Evolutionary conservation across 306 rosid species (phyloP).

Genomic region (Casuarina cunninghamiana): DNA sequence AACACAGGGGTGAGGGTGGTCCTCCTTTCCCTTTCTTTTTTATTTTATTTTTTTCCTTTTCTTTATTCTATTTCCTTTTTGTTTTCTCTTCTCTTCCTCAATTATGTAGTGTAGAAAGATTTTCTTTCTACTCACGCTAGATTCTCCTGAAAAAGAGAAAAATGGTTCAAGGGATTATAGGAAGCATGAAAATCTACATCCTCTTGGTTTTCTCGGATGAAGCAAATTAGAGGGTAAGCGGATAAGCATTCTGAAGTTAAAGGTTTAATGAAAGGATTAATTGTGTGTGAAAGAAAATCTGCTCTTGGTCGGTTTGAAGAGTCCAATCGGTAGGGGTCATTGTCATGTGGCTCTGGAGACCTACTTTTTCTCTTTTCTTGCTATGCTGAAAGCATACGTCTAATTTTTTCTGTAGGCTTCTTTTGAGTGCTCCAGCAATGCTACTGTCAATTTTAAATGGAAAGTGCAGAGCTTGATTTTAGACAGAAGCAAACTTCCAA

Average conservation of each 20-base stretch:
- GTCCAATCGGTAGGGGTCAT: not conserved
- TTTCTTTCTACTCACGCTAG: not conserved
- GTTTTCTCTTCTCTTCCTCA: not conserved
- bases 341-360: not conserved
- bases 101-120: not conserved
- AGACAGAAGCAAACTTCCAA: no score
- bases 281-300: not conserved
- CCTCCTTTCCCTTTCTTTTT: not conserved
- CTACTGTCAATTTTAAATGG: no score
- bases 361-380: not conserved
- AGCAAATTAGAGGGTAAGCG: not conserved
- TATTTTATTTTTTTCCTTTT: not conserved
- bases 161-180: not conserved
- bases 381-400: no score
- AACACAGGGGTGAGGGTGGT: not conserved
- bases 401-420: not conserved
- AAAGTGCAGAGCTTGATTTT: no score
- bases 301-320: not conserved
- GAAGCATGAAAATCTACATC: not conserved
- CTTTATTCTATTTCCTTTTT: not conserved
- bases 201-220: no score
- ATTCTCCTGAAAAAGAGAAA: not conserved
- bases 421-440: no score
- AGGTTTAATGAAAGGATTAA: not conserved
- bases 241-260: not conserved